phyloP scores from a whole-genome alignment of 2,329 filamentous ascomycete genomes.

The Cladosporium phlei region DNA sequence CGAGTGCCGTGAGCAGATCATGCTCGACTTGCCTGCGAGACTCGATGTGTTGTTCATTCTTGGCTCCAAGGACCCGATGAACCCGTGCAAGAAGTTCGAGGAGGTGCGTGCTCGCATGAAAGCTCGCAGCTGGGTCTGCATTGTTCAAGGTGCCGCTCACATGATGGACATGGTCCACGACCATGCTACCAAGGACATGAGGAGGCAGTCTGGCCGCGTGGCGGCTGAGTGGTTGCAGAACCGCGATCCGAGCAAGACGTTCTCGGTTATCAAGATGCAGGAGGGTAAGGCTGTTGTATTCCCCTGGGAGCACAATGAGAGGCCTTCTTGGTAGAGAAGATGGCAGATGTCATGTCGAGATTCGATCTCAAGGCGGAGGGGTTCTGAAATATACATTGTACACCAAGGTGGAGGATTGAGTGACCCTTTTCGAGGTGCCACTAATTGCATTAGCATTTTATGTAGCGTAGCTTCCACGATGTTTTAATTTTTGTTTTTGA shows the following conservation, averaged over 20 bases:
- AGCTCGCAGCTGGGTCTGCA: conserved; percentile 33
- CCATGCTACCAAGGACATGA: conserved; percentile 25
- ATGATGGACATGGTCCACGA: conserved; percentile 36
- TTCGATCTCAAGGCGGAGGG: no score
- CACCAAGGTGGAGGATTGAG: no score
- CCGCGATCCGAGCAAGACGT: conserved; percentile 16
- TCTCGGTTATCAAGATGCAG: conserved; percentile 15
- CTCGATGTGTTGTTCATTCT: conserved; percentile 38
- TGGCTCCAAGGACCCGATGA: conserved; percentile 36
- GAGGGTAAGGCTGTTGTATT: conserved; percentile 14
- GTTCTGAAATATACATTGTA: no score
- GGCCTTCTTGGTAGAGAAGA: conserved; percentile 1
- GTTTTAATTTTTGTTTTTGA: no score
- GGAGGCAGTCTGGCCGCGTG: conserved; percentile 30
- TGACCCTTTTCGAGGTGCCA: no score
- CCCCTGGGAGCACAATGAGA: conserved; percentile 14
- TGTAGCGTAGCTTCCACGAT: no score
- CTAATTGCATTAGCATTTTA: no score
- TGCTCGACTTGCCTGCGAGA: conserved; percentile 30
- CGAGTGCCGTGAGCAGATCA: conserved; percentile 35
- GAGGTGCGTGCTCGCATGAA: conserved; percentile 35
- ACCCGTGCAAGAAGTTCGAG: conserved; percentile 27
- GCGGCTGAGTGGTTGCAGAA: conserved; percentile 34
- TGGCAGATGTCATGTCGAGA: no score
- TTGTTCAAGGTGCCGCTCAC: conserved; percentile 37